phyloP scores from a whole-genome alignment of 352 stramenopile species.

The Globisporangium middletonii region DNA sequence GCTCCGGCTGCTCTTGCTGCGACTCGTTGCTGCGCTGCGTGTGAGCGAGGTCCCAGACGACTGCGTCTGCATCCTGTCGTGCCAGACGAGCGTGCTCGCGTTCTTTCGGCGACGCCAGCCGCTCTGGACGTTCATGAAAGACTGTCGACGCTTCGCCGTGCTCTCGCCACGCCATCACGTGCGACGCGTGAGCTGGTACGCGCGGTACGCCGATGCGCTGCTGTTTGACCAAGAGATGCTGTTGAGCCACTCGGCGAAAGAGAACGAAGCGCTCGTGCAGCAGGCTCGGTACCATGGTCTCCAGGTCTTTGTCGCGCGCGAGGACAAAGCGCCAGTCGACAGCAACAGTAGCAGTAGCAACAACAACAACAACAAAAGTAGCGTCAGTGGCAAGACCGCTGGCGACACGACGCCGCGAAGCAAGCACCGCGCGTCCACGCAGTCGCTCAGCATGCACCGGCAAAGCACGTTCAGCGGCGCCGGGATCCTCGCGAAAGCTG shows the following conservation, averaged over 20 bases:
- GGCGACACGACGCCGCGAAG: slow-evolving; percentile 1
- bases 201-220: slow-evolving; percentile 20
- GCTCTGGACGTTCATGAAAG: slow-evolving; percentile 31
- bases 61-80: slow-evolving; percentile 22
- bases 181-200: slow-evolving; percentile 21
- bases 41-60: slow-evolving; percentile 18
- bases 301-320: slow-evolving; percentile 19
- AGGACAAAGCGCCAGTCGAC: slow-evolving; percentile 5
- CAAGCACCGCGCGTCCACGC: background rate
- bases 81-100: slow-evolving; percentile 17
- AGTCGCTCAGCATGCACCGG: background rate
- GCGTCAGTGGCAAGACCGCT: background rate
- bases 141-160: slow-evolving; percentile 20
- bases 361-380: background rate
- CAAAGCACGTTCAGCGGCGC: slow-evolving; percentile 4
- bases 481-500: slow-evolving; percentile 4
- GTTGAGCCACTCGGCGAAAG: slow-evolving; percentile 23
- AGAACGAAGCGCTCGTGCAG: slow-evolving; percentile 26
- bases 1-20: slow-evolving; percentile 19
- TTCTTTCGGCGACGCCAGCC: slow-evolving; percentile 22
- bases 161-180: slow-evolving; percentile 14
- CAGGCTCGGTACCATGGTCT: slow-evolving; percentile 20
- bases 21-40: slow-evolving; percentile 22
- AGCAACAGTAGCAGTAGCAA: background rate
- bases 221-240: slow-evolving; percentile 28